Base-by-base conservation (phyloP, 2,329 filamentous ascomycete species). In the Diaporthe nobilis region DNA sequence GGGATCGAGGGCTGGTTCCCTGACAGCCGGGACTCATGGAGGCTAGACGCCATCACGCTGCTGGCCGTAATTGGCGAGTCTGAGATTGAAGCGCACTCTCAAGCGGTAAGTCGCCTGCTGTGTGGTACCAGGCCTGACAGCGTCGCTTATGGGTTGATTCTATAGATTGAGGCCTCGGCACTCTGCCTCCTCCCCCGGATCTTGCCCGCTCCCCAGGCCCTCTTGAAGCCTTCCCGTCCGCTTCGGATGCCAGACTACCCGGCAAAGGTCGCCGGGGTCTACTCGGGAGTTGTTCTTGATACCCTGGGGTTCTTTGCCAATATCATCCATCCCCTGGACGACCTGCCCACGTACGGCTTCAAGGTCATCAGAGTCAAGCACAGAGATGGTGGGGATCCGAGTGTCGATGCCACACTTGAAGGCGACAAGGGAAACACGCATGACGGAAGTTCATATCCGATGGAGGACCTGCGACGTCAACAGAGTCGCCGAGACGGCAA, bases 1-100 rank as follows among this genome's bases (percentile, higher is more conserved):
- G 60, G 60, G 5, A 28, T 65, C 42, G 39, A 65, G 25, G 60
- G 60, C 39, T 65, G 60, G 60, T 47, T 65, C 15, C 60, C 60
- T 47, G 60, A 47, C 60, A 65, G n/a, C 25, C 39, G 42, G n/a
- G 60, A 49, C 25, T 65, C 42, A 31, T 92, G 90, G 90, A 87
- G 87, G 51, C 86, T 92, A 70, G 90, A 92, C 79, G 90, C 92
- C 65, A 90, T 92, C 75, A 91, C 89, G 53, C 87, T 92, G 42
- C 87, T 92, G 70, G 90, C 90, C 76, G 89, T 92, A 78, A 90
- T 92, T 75, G 90, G 90, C 80, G 90, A 92, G 82, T 88, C 87
- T 3, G 88, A 88, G 37, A 90, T 92, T 77, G 86, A 88, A 61
- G 88, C 89, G 76, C 90, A 92, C 79, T 85, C 88, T 3, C 90